Evolutionary conservation across 192 early-diverging fungal species (phyloP).

Genomic region (Cetraspora pellucida): DNA sequence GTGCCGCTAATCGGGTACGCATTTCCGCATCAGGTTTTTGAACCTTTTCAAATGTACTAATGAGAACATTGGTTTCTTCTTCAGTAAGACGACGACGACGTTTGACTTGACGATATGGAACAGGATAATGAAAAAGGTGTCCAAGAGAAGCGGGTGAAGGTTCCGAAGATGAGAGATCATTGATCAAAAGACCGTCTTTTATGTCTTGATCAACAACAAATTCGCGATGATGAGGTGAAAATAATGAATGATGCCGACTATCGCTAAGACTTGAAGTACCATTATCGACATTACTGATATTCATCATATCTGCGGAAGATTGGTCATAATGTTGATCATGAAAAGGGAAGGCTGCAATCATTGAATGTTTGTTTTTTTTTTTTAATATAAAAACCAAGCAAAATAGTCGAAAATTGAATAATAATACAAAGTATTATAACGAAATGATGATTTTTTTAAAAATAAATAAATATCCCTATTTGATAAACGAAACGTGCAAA

Average conservation of each 20-base stretch:
- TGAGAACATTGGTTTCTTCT: constrained; percentile 67
- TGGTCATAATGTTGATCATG: not conserved
- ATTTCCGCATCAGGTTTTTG: constrained; percentile 67
- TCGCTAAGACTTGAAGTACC: not conserved
- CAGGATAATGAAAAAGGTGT: not conserved
- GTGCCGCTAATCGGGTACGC: constrained; percentile 61
- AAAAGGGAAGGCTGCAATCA: not conserved
- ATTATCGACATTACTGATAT: not conserved
- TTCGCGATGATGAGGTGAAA: not conserved
- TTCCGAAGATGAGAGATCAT: not conserved
- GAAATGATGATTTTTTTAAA: too few species aligned
- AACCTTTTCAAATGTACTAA: constrained; percentile 59
- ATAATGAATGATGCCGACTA: not conserved
- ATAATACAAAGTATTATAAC: too few species aligned
- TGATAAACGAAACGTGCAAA: too few species aligned
- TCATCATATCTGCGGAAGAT: not conserved
- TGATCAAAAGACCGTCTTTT: not conserved
- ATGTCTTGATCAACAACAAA: not conserved
- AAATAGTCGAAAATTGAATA: too few species aligned
- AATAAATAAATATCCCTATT: too few species aligned
- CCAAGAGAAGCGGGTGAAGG: not conserved
- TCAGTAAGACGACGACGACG: constrained; percentile 68
- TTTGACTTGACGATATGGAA: constrained; percentile 32
- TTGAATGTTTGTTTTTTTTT: too few species aligned
- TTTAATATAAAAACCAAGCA: too few species aligned